phyloP scores from a whole-genome alignment of 176 grass and related monocot genomes.

The Hordeum vulgare region DNA sequence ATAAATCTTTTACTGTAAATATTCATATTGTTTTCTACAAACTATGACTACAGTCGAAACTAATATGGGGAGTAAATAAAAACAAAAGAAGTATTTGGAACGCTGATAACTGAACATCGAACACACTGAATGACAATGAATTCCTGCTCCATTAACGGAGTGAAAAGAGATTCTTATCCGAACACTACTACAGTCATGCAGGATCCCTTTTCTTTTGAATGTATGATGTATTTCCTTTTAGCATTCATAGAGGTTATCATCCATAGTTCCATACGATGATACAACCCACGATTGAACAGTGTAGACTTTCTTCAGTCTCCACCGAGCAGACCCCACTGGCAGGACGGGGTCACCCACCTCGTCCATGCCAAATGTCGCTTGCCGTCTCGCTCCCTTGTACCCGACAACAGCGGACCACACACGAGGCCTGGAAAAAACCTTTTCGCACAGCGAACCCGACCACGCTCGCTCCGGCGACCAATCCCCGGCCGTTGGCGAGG shows the following conservation, averaged over 20 bases:
- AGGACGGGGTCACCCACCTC: not conserved
- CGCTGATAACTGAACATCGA: no score
- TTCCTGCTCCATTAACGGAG: no score
- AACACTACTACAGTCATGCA: no score
- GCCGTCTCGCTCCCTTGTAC: conserved; percentile 10
- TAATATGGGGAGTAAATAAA: no score
- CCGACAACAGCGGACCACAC: conserved; percentile 7
- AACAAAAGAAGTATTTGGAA: no score
- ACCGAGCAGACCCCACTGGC: not conserved
- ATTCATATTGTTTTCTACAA: no score
- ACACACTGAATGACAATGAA: no score
- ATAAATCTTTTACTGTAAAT: no score
- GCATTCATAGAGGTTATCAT: not conserved
- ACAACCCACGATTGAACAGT: not conserved
- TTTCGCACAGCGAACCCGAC: not conserved
- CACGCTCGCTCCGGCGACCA: not conserved
- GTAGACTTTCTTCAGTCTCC: not conserved
- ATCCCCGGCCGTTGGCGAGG: not conserved
- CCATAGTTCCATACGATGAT: not conserved
- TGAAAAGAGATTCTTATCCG: no score
- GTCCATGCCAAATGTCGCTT: not conserved
- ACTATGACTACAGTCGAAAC: no score
- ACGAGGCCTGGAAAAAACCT: not conserved
- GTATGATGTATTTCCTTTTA: not conserved
- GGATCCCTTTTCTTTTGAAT: no score